Conservation (phyloP, 768 basidiomycete species). For the Kwoniella bestiolae region DNA sequence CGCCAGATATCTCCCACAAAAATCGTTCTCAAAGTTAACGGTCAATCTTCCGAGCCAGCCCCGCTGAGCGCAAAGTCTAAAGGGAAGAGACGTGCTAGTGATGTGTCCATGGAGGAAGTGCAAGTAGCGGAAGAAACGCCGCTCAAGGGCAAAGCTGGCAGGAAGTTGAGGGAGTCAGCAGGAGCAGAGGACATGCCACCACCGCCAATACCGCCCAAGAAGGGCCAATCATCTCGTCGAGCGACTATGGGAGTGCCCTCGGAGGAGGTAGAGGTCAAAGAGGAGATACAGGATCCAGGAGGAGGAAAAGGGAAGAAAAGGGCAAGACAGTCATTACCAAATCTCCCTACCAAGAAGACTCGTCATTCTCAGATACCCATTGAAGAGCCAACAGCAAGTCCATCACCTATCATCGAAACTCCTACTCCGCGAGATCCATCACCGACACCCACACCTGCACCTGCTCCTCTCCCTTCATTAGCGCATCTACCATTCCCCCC, state of each 20-base stretch:
- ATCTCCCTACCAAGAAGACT: conserved; percentile 26
- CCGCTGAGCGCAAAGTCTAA: conserved; percentile 12
- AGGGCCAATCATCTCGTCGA: conserved; percentile 7
- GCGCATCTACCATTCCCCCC: conserved; percentile 50
- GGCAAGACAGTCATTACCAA: conserved; percentile 27
- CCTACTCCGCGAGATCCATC: conserved; percentile 18
- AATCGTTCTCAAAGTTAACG: conserved; percentile 22
- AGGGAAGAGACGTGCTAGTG: conserved; percentile 20
- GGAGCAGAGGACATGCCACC: conserved; percentile 15
- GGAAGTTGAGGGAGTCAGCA: not conserved
- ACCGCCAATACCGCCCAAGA: conserved; percentile 21
- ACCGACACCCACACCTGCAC: conserved; percentile 23
- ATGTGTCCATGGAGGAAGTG: not conserved
- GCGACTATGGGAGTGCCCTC: conserved; percentile 12
- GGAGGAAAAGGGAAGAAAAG: conserved; percentile 35
- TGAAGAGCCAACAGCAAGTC: conserved; percentile 8
- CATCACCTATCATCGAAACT: conserved; percentile 28
- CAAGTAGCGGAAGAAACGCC: not conserved
- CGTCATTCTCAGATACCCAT: not conserved
- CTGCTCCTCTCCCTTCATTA: conserved; percentile 39
- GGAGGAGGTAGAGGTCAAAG: conserved; percentile 1
- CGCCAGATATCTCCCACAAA: conserved; percentile 12
- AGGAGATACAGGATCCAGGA: conserved; percentile 3
- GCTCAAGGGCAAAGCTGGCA: not conserved
- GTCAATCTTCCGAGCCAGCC: not conserved